phyloP scores from a whole-genome alignment of 352 stramenopile species.

The Pilasporangium apinafurcum region DNA sequence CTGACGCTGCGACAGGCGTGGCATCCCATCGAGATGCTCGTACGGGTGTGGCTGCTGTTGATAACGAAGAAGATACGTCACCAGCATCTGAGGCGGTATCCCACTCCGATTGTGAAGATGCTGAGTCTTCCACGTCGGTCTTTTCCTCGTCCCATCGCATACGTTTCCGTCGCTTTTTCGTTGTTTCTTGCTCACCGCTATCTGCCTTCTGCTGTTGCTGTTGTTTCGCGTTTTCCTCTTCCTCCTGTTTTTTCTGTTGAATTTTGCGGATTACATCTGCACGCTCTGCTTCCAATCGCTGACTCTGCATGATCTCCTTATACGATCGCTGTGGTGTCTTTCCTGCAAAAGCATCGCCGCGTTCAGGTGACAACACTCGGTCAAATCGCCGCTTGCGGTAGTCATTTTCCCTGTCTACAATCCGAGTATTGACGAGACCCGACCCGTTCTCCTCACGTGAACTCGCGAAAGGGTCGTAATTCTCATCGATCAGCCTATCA shows the following conservation, averaged over 20 bases:
- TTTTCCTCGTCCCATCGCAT: constrained; percentile 83
- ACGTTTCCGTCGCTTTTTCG: constrained; percentile 61
- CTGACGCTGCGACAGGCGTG: too few relatives aligned
- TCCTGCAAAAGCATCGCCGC: constrained; percentile 87
- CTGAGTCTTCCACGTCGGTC: constrained; percentile 47
- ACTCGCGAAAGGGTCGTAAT: constrained; percentile 86
- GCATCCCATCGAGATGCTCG: constrained; percentile 75
- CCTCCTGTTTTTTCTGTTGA: constrained; percentile 71
- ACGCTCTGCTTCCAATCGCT: constrained; percentile 84
- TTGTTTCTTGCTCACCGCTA: constrained; percentile 20
- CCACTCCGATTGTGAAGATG: constrained; percentile 54
- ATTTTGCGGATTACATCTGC: constrained; percentile 86
- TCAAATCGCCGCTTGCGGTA: constrained; percentile 88
- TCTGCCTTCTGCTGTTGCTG: constrained; percentile 16
- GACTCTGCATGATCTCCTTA: constrained; percentile 90
- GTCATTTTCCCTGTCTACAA: constrained; percentile 92
- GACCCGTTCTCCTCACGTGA: constrained; percentile 80
- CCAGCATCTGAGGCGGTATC: constrained; percentile 47
- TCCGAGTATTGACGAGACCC: constrained; percentile 92
- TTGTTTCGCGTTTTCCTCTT: constrained; percentile 27
- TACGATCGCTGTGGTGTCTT: constrained; percentile 76
- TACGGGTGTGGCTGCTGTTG: constrained; percentile 41
- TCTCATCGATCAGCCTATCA: constrained; percentile 74
- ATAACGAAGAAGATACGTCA: too few relatives aligned
- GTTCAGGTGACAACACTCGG: constrained; percentile 83